Evolutionary conservation across 2,329 filamentous ascomycete species (phyloP).

Genomic region (Stachybotrys elegans): DNA sequence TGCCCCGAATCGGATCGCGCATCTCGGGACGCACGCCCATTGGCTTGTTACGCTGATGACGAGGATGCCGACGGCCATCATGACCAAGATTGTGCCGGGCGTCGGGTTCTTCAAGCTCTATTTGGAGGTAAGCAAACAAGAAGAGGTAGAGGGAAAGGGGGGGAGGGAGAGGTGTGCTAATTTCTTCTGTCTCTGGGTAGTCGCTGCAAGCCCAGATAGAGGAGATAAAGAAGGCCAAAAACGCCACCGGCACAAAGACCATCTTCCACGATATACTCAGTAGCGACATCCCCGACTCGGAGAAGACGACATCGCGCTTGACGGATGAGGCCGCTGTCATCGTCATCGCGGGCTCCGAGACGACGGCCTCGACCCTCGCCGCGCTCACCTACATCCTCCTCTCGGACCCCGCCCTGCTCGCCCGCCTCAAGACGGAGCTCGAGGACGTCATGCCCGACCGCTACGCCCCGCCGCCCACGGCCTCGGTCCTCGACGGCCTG

Average conservation of each 20-base stretch:
- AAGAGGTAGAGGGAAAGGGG: background rate
- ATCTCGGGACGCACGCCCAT: slow-evolving; percentile 15
- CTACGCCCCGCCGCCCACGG: slow-evolving; percentile 12
- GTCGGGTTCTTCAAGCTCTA: slow-evolving; percentile 1
- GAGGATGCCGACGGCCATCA: slow-evolving; percentile 14
- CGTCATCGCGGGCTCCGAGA: slow-evolving; percentile 31
- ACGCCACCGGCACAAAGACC: slow-evolving; percentile 13
- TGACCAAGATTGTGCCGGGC: slow-evolving; percentile 12
- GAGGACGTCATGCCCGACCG: slow-evolving; percentile 7
- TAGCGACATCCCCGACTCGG: slow-evolving; percentile 21
- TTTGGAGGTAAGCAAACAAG: background rate
- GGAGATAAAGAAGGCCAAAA: slow-evolving; percentile 6
- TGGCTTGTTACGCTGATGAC: slow-evolving; percentile 14
- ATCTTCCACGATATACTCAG: slow-evolving; percentile 26
- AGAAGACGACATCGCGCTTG: slow-evolving; percentile 26
- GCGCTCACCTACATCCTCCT: slow-evolving; percentile 31
- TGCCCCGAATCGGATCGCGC: slow-evolving; percentile 8
- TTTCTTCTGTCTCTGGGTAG: no score
- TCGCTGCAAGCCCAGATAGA: slow-evolving; percentile 7
- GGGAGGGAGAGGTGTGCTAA: no score
- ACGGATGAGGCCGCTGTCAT: slow-evolving; percentile 26
- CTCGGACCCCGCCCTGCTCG: slow-evolving; percentile 20
- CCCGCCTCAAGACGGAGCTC: slow-evolving; percentile 28
- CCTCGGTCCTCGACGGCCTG: slow-evolving; percentile 22
- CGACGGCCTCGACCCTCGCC: slow-evolving; percentile 26